Percentiles rank a stretch among this genome's conserved stretches.
These are phyloP conservation scores for Torulaspora gathmanii DNA, from an alignment of 805 yeast species.

Conservation along the genomic window DNA sequence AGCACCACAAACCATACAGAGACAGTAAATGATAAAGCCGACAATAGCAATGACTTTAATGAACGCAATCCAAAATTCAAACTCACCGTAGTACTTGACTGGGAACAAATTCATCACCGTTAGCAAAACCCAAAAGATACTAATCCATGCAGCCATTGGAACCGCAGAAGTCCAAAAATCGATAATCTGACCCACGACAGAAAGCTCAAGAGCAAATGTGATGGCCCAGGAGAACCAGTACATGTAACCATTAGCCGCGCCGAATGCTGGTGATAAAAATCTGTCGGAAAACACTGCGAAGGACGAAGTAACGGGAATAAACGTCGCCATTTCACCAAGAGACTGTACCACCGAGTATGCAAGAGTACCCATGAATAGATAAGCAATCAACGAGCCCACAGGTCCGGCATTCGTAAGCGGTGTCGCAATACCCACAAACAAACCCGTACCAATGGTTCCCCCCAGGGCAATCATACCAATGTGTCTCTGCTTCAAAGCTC, in stretches of 20 bases:
- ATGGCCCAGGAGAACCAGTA: conserved; percentile 78
- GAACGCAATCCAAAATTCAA: conserved; percentile 70
- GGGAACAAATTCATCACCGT: conserved; percentile 57
- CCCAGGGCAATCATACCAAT: conserved; percentile 74
- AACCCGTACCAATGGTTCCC: conserved; percentile 77
- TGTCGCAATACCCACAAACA: conserved; percentile 59
- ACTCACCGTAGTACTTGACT: conserved; percentile 66
- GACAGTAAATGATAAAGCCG: conserved; percentile 64
- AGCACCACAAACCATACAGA: conserved; percentile 73
- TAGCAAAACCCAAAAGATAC: conserved; percentile 56
- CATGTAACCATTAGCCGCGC: conserved; percentile 67
- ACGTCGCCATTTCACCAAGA: conserved; percentile 78
- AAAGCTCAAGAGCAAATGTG: conserved; percentile 69
- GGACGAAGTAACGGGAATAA: conserved; percentile 61
- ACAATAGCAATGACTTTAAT: conserved; percentile 63
- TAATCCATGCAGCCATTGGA: conserved; percentile 69
- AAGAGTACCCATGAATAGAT: conserved; percentile 58
- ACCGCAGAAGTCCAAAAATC: conserved; percentile 64
- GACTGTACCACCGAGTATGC: conserved; percentile 66
- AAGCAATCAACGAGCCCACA: conserved; percentile 60
- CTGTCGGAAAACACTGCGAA: conserved; percentile 66
- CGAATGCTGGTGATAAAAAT: conserved; percentile 65
- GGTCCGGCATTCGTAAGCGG: conserved; percentile 62
- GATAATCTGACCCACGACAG: conserved; percentile 64
- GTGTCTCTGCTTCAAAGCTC: conserved; percentile 62